Percentiles rank a stretch among this genome's conserved stretches.
Evolutionary conservation across 2,329 filamentous ascomycete species (phyloP).

Genomic region (Fusarium heterosporum): DNA sequence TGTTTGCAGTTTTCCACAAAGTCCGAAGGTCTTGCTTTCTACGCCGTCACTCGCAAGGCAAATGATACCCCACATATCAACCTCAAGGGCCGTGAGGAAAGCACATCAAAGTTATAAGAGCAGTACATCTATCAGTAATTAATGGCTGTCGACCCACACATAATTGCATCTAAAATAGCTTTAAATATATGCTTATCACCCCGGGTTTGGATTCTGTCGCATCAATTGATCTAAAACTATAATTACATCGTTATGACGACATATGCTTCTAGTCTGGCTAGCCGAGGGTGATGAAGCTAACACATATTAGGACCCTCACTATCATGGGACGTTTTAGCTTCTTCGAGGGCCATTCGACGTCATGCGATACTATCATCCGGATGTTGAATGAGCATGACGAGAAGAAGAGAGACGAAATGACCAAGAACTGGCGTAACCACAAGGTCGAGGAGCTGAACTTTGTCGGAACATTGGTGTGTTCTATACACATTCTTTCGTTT

Average conservation of each 20-base stretch:
- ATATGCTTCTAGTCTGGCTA: not conserved
- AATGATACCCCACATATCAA: not conserved
- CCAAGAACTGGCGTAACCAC: conserved; percentile 21
- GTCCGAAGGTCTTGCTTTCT: conserved; percentile 29
- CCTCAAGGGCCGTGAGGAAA: conserved; percentile 7
- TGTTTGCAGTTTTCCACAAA: conserved; percentile 20
- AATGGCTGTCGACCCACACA: too few species aligned
- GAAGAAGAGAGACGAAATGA: conserved; percentile 10
- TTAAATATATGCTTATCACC: too few species aligned
- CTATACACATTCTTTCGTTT: fast-evolving
- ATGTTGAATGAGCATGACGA: conserved; percentile 20
- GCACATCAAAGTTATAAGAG: conserved; percentile 9
- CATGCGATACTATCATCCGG: conserved; percentile 12
- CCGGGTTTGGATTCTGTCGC: too few species aligned
- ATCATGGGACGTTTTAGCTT: conserved; percentile 6
- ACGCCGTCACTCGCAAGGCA: conserved; percentile 23
- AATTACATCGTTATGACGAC: not conserved
- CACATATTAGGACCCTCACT: not conserved
- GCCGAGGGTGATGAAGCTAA: not conserved
- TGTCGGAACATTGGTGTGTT: conserved; percentile 22
- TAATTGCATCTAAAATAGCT: not conserved
- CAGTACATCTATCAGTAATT: not conserved
- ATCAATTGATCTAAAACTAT: not conserved
- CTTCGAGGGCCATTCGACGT: conserved; percentile 5
- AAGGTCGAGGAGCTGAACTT: conserved; percentile 18